Conservation (phyloP, 495 filamentous ascomycete species). For the Bryoglossum gracile region DNA sequence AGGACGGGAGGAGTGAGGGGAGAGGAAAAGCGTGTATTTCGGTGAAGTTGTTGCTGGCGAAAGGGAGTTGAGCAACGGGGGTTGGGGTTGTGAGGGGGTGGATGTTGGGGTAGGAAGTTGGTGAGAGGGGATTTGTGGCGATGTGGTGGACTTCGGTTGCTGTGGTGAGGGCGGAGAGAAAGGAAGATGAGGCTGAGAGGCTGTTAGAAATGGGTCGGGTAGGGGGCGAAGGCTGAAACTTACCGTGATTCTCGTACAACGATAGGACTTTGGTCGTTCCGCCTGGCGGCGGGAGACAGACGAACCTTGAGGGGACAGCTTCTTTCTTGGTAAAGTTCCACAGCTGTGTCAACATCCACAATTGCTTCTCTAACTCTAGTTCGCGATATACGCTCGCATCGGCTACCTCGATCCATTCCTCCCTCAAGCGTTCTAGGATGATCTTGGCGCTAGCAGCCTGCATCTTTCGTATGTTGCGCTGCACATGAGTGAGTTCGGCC, state of each 20-base stretch:
- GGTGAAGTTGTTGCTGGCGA: slow-evolving; percentile 18
- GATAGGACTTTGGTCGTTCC: slow-evolving; percentile 14
- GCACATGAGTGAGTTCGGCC: slow-evolving; percentile 22
- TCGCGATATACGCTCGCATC: slow-evolving; percentile 28
- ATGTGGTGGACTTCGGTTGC: slow-evolving; percentile 19
- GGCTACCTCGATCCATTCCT: slow-evolving; percentile 32
- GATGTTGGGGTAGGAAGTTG: slow-evolving; percentile 19
- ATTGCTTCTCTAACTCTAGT: slow-evolving; percentile 22
- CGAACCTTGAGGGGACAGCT: not conserved
- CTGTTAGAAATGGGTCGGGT: not conserved
- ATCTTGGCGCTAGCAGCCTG: slow-evolving; percentile 34
- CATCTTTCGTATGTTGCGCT: slow-evolving; percentile 38
- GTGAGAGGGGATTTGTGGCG: slow-evolving; percentile 14
- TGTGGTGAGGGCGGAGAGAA: slow-evolving; percentile 12
- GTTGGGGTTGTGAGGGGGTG: slow-evolving; percentile 14
- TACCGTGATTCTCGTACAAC: slow-evolving; percentile 25
- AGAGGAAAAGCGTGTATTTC: slow-evolving; percentile 19
- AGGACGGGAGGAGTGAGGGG: slow-evolving; percentile 15
- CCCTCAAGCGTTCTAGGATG: slow-evolving; percentile 37
- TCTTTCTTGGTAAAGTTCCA: slow-evolving; percentile 2
- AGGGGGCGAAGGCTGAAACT: not conserved
- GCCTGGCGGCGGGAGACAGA: too few relatives aligned
- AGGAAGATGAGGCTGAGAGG: slow-evolving; percentile 15
- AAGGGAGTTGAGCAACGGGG: slow-evolving; percentile 19
- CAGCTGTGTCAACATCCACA: slow-evolving; percentile 23